phyloP scores from a whole-genome alignment of 495 filamentous ascomycete genomes.

The Bathelium albidoporum region DNA sequence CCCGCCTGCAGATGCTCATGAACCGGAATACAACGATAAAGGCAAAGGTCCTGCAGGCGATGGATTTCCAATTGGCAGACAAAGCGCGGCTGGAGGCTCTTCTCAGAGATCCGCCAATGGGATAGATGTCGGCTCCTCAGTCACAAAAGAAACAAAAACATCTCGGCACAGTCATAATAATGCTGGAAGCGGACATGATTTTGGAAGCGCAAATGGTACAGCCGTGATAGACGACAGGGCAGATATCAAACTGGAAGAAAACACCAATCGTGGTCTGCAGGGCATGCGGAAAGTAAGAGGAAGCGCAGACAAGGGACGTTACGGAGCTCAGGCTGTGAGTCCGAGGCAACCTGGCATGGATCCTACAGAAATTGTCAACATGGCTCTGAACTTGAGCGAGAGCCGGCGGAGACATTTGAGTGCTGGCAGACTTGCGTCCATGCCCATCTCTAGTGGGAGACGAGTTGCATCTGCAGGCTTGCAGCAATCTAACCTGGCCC shows the following conservation, averaged over 20 bases:
- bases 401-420: conserved; percentile 52
- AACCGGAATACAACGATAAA: not conserved
- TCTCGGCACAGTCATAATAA: not conserved
- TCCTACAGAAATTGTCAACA: conserved; percentile 76
- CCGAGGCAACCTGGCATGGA: conserved; percentile 37
- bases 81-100: not conserved
- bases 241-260: not conserved
- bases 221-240: not conserved
- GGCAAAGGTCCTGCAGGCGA: not conserved
- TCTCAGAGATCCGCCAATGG: not conserved
- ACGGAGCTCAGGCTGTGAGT: not conserved
- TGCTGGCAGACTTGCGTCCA: conserved; percentile 19
- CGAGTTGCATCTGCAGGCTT: conserved; percentile 43
- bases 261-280: not conserved
- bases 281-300: conserved; percentile 4
- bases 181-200: not conserved
- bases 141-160: not conserved
- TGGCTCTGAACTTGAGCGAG: conserved; percentile 81
- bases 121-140: not conserved
- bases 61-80: not conserved
- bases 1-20: not conserved
- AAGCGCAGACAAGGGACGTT: not conserved
- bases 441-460: conserved; percentile 36
- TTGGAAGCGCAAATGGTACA: not conserved
- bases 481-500: conserved; percentile 28